Percentiles rank a stretch among this genome's conserved stretches.
These are phyloP conservation scores for Eragrostis nindensis DNA, from an alignment of 176 grass and related monocot genomes.

Conservation along the genomic window DNA sequence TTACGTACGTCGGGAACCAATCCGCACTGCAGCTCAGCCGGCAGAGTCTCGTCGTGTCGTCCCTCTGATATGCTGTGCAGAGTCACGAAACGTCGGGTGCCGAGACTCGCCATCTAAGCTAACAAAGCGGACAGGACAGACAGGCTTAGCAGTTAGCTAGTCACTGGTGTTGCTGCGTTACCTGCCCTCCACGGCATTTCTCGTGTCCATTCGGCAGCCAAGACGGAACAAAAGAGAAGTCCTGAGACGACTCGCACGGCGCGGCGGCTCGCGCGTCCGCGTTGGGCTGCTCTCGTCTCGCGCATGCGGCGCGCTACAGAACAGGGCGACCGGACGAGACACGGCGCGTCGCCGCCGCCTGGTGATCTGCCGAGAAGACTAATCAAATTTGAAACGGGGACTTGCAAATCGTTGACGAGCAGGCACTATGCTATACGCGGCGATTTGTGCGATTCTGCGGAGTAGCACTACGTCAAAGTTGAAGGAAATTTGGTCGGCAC, in stretches of 20 bases:
- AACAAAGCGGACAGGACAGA: neutral
- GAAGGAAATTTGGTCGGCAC: neutral
- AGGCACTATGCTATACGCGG: neutral
- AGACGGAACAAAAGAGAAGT: neutral
- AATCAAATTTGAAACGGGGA: neutral
- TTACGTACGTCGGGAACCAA: neutral
- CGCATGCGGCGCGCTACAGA: neutral
- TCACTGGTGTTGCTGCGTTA: neutral
- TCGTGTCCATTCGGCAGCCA: neutral
- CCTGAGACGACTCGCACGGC: too few relatives aligned
- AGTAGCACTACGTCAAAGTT: neutral
- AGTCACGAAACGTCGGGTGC: neutral
- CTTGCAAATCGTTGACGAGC: neutral
- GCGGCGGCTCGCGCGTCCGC: too few relatives aligned
- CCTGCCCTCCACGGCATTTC: conserved; percentile 27
- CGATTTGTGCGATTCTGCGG: too few relatives aligned
- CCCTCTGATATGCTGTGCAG: too few relatives aligned
- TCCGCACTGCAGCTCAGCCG: neutral
- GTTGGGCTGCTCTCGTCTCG: too few relatives aligned
- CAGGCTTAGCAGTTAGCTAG: too few relatives aligned
- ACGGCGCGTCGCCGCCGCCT: too few relatives aligned
- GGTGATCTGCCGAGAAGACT: neutral
- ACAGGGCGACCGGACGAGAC: neutral
- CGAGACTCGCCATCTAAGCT: neutral
- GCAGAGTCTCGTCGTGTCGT: neutral